These are phyloP conservation scores for Aspergillus oerlinghausenensis DNA, from an alignment of 2,329 filamentous ascomycete genomes.

Conservation along the genomic window DNA sequence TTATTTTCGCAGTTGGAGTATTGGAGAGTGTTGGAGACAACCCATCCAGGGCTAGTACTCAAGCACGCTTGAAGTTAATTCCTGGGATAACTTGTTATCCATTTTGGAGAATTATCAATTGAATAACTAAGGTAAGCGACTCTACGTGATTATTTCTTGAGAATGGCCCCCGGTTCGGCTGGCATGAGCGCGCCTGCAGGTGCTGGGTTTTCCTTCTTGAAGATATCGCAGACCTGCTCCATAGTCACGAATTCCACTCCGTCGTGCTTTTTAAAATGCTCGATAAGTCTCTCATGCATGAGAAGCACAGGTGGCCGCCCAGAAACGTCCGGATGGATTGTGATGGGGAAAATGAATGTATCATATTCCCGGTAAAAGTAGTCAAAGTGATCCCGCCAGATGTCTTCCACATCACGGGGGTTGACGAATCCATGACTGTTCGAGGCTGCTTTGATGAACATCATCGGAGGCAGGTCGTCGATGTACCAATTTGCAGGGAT, in stretches of 20 bases:
- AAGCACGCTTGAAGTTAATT: neutral
- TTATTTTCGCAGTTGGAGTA: neutral
- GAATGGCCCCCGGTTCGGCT: neutral
- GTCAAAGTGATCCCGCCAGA: slow-evolving; percentile 60
- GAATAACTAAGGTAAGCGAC: neutral
- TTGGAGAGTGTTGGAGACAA: neutral
- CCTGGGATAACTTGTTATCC: neutral
- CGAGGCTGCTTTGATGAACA: slow-evolving; percentile 42
- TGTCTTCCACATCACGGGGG: slow-evolving; percentile 52
- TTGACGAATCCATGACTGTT: slow-evolving; percentile 58
- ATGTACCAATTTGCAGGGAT: slow-evolving; percentile 44
- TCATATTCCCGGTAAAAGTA: slow-evolving; percentile 73
- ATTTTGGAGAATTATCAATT: neutral
- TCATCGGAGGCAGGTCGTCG: slow-evolving; percentile 42
- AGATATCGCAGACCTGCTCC: slow-evolving; percentile 19
- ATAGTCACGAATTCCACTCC: slow-evolving; percentile 19
- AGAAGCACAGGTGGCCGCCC: slow-evolving; percentile 67
- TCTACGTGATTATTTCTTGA: neutral
- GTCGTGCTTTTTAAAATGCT: slow-evolving; percentile 23
- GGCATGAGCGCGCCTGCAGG: neutral
- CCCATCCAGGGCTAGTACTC: neutral
- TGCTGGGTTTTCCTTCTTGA: neutral
- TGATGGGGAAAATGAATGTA: slow-evolving; percentile 72
- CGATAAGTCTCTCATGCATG: slow-evolving; percentile 62
- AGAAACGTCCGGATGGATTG: slow-evolving; percentile 69